Evolutionary conservation across 176 grass and related monocot species (phyloP).

Genomic region (Musa beccarii): DNA sequence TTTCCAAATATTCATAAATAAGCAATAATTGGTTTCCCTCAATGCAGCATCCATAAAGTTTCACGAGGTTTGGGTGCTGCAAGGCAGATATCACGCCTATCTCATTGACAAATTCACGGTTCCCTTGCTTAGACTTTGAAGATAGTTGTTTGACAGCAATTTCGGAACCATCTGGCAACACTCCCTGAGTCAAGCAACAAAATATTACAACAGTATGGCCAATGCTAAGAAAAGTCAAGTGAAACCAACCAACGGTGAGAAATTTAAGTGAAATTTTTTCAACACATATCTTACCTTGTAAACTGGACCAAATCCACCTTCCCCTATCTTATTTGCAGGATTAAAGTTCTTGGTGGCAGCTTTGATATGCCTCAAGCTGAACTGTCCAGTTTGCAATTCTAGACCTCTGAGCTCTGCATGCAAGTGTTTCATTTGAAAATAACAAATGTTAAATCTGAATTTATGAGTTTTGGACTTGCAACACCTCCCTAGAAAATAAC

Average conservation of each 20-base stretch:
- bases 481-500: background rate
- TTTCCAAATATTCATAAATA: conserved; percentile 15
- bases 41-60: conserved; percentile 4
- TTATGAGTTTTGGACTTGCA: background rate
- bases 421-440: background rate
- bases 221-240: background rate
- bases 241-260: background rate
- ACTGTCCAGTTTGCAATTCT: conserved; percentile 7
- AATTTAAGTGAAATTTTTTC: background rate
- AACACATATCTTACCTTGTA: conserved; percentile 8
- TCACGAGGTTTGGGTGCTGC: conserved; percentile 15
- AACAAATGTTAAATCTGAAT: background rate
- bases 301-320: conserved; percentile 22
- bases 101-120: conserved; percentile 17
- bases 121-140: conserved; percentile 18
- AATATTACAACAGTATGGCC: background rate
- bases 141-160: conserved; percentile 17
- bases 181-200: background rate
- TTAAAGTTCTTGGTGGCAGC: conserved; percentile 10
- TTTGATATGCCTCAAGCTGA: conserved; percentile 17
- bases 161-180: conserved; percentile 3
- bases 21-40: conserved; percentile 13
- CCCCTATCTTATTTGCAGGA: conserved; percentile 16
- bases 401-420: background rate
- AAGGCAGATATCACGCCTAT: conserved; percentile 12